Evolutionary conservation across 768 basidiomycete species (phyloP).

Genomic region (Dioszegia hungarica): DNA sequence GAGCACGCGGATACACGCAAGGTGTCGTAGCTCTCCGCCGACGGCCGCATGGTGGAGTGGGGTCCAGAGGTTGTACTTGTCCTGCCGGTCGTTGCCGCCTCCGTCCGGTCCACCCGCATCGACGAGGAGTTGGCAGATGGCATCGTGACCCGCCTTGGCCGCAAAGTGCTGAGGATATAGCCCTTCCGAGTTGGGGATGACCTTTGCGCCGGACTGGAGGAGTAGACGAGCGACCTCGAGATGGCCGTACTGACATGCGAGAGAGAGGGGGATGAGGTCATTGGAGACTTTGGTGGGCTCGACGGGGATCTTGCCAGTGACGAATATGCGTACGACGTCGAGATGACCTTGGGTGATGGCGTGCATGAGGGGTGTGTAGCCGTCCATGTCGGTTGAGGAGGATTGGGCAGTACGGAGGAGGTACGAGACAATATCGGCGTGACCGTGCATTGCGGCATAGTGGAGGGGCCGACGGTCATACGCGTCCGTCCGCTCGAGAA

Average conservation of each 20-base stretch:
- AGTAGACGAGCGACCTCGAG: constrained; percentile 73
- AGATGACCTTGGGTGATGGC: constrained; percentile 81
- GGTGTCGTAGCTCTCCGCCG: constrained; percentile 59
- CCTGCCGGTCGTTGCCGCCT: constrained; percentile 70
- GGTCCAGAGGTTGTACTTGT: constrained; percentile 98
- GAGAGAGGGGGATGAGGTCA: constrained; percentile 77
- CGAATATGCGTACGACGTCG: constrained; percentile 74
- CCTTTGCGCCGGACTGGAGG: constrained; percentile 68
- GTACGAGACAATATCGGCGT: constrained; percentile 66
- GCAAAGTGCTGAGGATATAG: constrained; percentile 96
- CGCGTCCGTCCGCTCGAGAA: constrained; percentile 70
- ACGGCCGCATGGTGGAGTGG: constrained; percentile 92
- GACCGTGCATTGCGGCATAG: constrained; percentile 92
- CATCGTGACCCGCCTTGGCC: constrained; percentile 80
- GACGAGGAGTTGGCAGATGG: constrained; percentile 74
- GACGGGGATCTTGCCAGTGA: constrained; percentile 58
- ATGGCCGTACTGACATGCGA: constrained; percentile 87
- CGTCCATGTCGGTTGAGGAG: constrained; percentile 79
- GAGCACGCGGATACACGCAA: constrained; percentile 68
- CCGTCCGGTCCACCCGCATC: constrained; percentile 53
- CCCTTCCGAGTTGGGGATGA: constrained; percentile 85
- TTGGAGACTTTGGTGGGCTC: constrained; percentile 58
- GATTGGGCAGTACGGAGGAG: constrained; percentile 63
- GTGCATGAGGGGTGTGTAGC: constrained; percentile 88
- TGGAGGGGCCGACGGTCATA: constrained; percentile 92